phyloP scores from a whole-genome alignment of 164 flowering plant species.

The Saururus chinensis region DNA sequence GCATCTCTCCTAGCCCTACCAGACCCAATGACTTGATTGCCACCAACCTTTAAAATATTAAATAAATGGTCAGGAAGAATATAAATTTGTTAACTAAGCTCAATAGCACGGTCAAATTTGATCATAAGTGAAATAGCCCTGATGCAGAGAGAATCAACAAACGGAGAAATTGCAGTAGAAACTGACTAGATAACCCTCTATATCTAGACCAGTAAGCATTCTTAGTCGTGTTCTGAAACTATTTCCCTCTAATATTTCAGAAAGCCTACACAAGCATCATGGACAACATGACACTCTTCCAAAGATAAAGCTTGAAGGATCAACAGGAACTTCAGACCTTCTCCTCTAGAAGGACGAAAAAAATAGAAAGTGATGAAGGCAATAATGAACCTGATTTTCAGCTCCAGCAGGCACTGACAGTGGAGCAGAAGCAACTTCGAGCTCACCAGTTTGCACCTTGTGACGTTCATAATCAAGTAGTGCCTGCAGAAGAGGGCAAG shows the following conservation, averaged over 20 bases:
- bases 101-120: no score
- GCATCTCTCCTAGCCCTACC: constrained; percentile 91
- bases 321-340: background rate
- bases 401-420: constrained; percentile 24
- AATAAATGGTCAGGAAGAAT: background rate
- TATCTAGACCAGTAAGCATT: background rate
- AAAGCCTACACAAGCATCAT: no score
- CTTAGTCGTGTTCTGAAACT: no score
- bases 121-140: background rate
- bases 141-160: background rate
- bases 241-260: no score
- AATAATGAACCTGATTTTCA: constrained; percentile 42
- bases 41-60: constrained; percentile 21
- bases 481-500: constrained; percentile 29
- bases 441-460: constrained; percentile 47
- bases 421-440: constrained; percentile 26
- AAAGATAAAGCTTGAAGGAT: no score
- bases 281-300: background rate
- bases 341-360: background rate
- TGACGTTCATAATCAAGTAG: constrained; percentile 77
- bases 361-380: background rate
- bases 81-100: background rate
- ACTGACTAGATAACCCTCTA: background rate
- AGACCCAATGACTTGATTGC: constrained; percentile 43
- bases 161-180: background rate